Evolutionary conservation across 192 early-diverging fungal species (phyloP).

Genomic region (Piromyces sp.): DNA sequence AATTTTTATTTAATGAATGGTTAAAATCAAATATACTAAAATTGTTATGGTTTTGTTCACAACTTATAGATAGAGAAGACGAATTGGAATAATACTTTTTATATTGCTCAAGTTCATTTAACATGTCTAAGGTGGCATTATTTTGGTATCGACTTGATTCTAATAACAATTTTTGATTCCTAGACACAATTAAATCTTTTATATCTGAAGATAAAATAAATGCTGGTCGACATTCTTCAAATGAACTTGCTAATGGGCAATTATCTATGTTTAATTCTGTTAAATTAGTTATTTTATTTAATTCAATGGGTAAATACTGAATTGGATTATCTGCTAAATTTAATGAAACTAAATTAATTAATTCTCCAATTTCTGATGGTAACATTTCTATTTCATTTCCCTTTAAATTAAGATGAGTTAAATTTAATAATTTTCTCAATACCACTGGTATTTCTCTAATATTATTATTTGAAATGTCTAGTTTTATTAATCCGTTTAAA

Average conservation of each 20-base stretch:
- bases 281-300: background rate
- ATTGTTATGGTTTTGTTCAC: background rate
- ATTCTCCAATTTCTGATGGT: background rate
- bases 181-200: background rate
- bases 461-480: background rate
- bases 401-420: background rate
- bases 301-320: background rate
- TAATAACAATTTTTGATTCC: background rate
- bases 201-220: background rate
- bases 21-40: background rate
- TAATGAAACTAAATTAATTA: background rate
- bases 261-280: background rate
- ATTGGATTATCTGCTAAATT: background rate
- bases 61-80: background rate
- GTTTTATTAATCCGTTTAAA: background rate
- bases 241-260: background rate
- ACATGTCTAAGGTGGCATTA: background rate
- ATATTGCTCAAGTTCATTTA: background rate
- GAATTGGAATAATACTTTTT: background rate
- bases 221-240: background rate
- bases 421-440: background rate
- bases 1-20: background rate
- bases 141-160: background rate
- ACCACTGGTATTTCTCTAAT: background rate
- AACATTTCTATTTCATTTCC: background rate